These are phyloP conservation scores for Colletotrichum nymphaeae DNA, from an alignment of 2,329 filamentous ascomycete species.

Conservation along the genomic window DNA sequence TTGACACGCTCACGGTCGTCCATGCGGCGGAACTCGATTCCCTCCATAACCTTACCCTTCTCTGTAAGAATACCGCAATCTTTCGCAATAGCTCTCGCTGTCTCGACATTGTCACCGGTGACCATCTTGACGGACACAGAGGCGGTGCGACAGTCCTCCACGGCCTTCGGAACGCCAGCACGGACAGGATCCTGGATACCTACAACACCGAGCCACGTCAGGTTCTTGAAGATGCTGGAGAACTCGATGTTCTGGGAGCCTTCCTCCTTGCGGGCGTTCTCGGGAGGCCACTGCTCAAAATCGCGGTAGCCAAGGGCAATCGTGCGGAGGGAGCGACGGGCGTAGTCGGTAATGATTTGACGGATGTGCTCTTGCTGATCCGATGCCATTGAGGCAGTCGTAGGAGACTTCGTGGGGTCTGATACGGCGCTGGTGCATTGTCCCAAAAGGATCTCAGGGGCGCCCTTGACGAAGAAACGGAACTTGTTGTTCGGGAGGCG, in stretches of 20 bases:
- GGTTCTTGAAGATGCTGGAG: constrained; percentile 45
- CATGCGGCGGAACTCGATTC: constrained; percentile 67
- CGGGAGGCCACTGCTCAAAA: constrained; percentile 74
- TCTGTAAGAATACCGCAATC: constrained; percentile 68
- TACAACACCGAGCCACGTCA: constrained; percentile 56
- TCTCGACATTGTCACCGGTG: constrained; percentile 60
- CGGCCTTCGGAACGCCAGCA: constrained; percentile 35
- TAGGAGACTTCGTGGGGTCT: constrained; percentile 55
- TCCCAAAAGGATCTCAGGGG: constrained; percentile 61
- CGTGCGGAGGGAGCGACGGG: constrained; percentile 73
- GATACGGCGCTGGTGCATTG: constrained; percentile 54
- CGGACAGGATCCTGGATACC: constrained; percentile 37
- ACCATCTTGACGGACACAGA: constrained; percentile 58
- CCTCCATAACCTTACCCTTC: constrained; percentile 70
- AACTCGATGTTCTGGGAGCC: constrained; percentile 68
- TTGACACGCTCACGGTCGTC: constrained; percentile 60
- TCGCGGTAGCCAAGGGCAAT: constrained; percentile 75
- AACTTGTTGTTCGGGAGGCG: constrained; percentile 46
- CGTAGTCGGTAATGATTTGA: constrained; percentile 61
- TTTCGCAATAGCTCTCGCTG: constrained; percentile 58
- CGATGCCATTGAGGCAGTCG: constrained; percentile 46
- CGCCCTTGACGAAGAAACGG: constrained; percentile 63
- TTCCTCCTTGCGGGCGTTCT: constrained; percentile 67
- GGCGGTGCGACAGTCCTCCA: constrained; percentile 29
- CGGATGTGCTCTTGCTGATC: constrained; percentile 43